phyloP scores from a whole-genome alignment of 176 grass and related monocot species.

The Hordeum marinum region DNA sequence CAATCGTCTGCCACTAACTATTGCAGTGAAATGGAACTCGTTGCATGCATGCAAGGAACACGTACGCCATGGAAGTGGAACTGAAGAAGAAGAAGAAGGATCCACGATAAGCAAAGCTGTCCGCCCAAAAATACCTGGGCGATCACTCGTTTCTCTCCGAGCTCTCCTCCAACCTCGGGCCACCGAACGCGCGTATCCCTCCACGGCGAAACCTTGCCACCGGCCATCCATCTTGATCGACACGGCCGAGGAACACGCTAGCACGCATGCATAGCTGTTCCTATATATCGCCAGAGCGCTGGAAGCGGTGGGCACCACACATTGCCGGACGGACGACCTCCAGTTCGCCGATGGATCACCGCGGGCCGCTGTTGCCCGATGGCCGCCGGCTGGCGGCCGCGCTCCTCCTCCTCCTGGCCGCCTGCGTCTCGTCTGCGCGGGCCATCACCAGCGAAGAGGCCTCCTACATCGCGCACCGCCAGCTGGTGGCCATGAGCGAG shows the following conservation, averaged over 20 bases:
- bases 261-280: background rate
- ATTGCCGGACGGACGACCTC: background rate
- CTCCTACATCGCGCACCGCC: slow-evolving; percentile 38
- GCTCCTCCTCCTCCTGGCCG: background rate
- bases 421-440: background rate
- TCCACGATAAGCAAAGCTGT: too few relatives aligned
- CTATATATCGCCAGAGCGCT: background rate
- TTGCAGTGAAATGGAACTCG: background rate
- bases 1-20: too few relatives aligned
- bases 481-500: slow-evolving; percentile 40
- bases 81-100: too few relatives aligned
- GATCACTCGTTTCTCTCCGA: background rate
- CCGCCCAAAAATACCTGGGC: too few relatives aligned
- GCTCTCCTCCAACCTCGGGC: background rate
- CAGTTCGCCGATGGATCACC: slow-evolving; percentile 5
- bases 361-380: background rate
- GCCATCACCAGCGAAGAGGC: slow-evolving; percentile 33
- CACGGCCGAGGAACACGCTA: background rate
- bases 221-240: background rate
- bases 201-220: background rate
- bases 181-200: background rate
- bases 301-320: background rate
- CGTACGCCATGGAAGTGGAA: background rate
- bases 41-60: background rate
- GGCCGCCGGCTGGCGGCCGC: slow-evolving; percentile 20